Evolutionary conservation across 208 protist species (phyloP), one percentile per base, ranked within the genome.

Genomic region (Trypanosomatidae sp.): DNA sequence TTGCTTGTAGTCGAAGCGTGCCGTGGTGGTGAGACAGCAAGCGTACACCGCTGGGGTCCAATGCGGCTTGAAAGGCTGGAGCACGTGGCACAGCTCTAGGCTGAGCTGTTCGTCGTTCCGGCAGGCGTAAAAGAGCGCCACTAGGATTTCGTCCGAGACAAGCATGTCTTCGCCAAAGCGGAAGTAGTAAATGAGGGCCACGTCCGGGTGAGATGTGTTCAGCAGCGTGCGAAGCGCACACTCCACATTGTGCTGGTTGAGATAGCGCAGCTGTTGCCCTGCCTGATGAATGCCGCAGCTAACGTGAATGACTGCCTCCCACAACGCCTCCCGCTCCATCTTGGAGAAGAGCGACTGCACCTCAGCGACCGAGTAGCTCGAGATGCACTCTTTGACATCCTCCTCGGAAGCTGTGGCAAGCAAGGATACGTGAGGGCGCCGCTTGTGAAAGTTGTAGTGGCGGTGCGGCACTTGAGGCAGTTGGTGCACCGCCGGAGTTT

Each of bases 31-130:
- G 53, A 95, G 80, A 52, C 88, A 92, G 66, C 88, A 95, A 15
- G 88, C 88, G 77, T 91, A 95, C 39, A 89, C 81, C 1, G 81
- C 74, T 4, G 82, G 71, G 13, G 81, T 88, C 91, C 88, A 95
- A 36, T 83, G 73, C 25, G 79, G 49, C 64, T 85, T 62, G 74
- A 93, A 93, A 0, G 81, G 79, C 33, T 80, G 71, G 13, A 95
- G 52, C 0, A 43, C 68, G 13, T 84, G 62, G 47, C 86, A 91
- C 12, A 95, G 80, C 33, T 82, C 75, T n/a, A 89, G 62, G 50
- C 80, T 90, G 0, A 76, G 72, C 59, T 80, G 68, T 62, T 80
- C 68, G 46, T 82, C 74, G 52, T 87, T 68, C 2, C 88, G 81
- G 56, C 83, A 87, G 1, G 75, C 68, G 66, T 95, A 85, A 75